Conservation (phyloP, 148 eudicot genomes). For the Chenopodium quinoa region DNA sequence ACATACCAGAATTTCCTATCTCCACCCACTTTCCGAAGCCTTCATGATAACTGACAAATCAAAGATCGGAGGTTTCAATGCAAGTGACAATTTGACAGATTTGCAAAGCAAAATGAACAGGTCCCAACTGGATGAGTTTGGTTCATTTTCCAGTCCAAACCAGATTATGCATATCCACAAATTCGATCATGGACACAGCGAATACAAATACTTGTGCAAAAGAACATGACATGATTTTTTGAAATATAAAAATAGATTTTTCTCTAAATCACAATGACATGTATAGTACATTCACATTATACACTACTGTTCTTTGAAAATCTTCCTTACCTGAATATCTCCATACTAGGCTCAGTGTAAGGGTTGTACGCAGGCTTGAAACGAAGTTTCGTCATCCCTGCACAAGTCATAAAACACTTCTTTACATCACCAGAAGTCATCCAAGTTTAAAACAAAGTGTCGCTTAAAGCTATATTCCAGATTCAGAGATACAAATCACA, state of each 20-base stretch:
- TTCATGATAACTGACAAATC: constrained; percentile 68
- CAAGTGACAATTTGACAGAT: not conserved
- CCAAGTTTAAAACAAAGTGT: not conserved
- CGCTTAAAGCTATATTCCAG: not conserved
- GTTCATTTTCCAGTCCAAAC: too few species aligned
- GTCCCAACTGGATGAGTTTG: not conserved
- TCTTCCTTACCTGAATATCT: constrained; percentile 71
- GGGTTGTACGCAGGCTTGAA: constrained; percentile 98
- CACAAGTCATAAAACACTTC: constrained; percentile 11
- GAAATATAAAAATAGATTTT: too few species aligned
- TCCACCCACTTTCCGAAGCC: constrained; percentile 91
- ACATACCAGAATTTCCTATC: constrained; percentile 93
- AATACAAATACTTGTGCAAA: too few species aligned
- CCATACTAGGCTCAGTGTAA: constrained; percentile 98
- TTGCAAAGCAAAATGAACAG: not conserved
- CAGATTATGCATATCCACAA: not conserved
- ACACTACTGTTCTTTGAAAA: not conserved
- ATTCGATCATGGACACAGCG: too few species aligned
- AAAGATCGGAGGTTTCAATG: constrained; percentile 4
- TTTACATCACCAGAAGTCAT: constrained; percentile 1
- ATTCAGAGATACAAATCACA: not conserved
- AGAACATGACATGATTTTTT: too few species aligned
- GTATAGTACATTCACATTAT: too few species aligned
- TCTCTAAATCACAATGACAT: too few species aligned
- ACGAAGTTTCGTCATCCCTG: constrained; percentile 82